Conservation (phyloP, 441 rosid genomes). For the Hura crepitans region DNA sequence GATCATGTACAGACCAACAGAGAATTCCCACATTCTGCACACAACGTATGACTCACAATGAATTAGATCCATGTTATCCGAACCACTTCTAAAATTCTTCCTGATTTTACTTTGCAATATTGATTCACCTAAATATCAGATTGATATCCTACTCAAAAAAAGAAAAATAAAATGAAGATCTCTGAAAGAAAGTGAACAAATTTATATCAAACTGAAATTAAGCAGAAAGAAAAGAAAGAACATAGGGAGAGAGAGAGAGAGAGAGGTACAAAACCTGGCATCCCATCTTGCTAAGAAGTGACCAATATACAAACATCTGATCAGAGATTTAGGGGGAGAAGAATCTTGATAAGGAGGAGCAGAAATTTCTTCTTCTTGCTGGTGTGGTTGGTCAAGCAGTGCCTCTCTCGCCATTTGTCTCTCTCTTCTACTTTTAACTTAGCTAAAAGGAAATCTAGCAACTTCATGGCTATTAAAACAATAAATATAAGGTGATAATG, state of each 20-base stretch:
- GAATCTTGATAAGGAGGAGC: not conserved
- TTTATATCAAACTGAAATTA: not conserved
- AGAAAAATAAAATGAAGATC: not conserved
- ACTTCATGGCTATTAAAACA: no score
- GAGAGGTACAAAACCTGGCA: constrained; percentile 45
- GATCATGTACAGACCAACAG: constrained; percentile 83
- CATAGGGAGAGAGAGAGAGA: not conserved
- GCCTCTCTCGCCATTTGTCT: no score
- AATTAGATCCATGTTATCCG: not conserved
- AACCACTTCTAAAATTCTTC: not conserved
- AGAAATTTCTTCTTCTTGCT: not conserved
- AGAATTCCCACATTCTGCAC: constrained; percentile 86
- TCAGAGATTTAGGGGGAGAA: constrained; percentile 31
- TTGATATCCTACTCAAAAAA: no score
- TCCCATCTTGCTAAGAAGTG: constrained; percentile 85
- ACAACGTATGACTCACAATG: not conserved
- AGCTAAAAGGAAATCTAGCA: no score
- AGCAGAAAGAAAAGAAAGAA: not conserved
- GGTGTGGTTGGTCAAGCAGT: not conserved
- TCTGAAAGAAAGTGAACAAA: not conserved
- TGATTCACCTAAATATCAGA: no score
- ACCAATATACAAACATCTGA: constrained; percentile 44
- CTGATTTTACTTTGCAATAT: no score
- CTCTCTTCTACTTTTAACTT: no score
- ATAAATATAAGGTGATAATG: no score